A percentile compares a stretch with the other conserved stretches of the same genome.
These are phyloP conservation scores for Leccinum sublutescens DNA, from an alignment of 768 basidiomycete genomes.

Conservation along the genomic window DNA sequence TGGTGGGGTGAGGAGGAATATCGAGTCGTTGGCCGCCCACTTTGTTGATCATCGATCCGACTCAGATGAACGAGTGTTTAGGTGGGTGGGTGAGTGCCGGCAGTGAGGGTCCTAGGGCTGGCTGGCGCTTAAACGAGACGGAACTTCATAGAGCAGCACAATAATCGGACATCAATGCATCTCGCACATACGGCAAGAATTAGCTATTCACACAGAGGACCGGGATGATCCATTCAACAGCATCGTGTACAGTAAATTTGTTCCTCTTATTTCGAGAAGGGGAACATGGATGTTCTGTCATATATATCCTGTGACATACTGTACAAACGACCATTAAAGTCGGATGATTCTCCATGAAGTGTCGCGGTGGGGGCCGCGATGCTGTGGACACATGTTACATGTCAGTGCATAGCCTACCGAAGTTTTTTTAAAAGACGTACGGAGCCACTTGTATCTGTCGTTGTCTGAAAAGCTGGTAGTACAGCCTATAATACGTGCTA, in stretches of 20 bases:
- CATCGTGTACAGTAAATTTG: not conserved
- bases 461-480: no score
- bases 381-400: no score
- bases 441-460: no score
- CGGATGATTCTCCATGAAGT: no score
- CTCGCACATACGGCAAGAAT: not conserved
- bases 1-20: not conserved
- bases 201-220: no score
- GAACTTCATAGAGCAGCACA: not conserved
- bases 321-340: no score
- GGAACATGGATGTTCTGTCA: not conserved
- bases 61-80: not conserved
- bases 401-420: no score
- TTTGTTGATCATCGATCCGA: not conserved
- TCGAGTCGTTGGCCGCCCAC: not conserved
- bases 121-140: not conserved
- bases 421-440: no score
- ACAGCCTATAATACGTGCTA: no score
- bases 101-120: not conserved
- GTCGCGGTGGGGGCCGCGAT: no score
- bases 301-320: not conserved
- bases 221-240: not conserved
- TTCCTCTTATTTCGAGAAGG: not conserved
- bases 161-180: constrained; percentile 1
- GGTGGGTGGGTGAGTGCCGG: not conserved